A percentile compares a stretch with the other conserved stretches of the same genome.
These are phyloP conservation scores for Scedosporium minutisporum DNA, from an alignment of 2,329 filamentous ascomycete species.

Conservation along the genomic window DNA sequence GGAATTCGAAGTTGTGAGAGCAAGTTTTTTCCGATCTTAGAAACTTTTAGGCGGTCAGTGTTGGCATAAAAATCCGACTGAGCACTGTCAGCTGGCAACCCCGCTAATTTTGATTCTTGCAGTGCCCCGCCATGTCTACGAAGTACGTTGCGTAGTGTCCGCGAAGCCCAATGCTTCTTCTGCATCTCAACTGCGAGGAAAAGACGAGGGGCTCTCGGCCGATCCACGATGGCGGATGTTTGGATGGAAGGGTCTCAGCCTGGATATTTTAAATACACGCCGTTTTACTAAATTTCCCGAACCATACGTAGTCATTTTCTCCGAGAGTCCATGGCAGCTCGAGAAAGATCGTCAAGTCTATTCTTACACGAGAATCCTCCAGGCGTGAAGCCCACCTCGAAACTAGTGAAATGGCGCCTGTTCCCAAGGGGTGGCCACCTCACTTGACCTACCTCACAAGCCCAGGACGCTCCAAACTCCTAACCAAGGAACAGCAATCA, in stretches of 20 bases:
- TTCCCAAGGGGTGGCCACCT: slow-evolving; percentile 50
- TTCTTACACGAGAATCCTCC: background rate
- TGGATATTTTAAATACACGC: no score
- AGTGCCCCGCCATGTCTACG: no score
- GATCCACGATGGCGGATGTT: no score
- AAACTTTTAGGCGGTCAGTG: slow-evolving; percentile 7
- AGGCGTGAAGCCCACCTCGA: background rate
- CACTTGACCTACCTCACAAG: slow-evolving; percentile 40
- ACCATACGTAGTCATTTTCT: no score
- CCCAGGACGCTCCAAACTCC: slow-evolving; percentile 36
- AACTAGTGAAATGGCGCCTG: background rate
- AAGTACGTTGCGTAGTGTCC: no score
- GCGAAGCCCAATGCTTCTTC: no score
- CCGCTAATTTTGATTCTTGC: background rate
- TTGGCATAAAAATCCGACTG: background rate
- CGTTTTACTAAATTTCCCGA: no score
- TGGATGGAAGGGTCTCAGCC: no score
- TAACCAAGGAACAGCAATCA: slow-evolving; percentile 31
- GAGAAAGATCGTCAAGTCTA: background rate
- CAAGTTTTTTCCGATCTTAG: background rate
- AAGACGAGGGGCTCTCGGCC: no score
- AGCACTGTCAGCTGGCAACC: background rate
- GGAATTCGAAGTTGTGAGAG: background rate
- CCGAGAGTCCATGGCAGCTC: background rate
- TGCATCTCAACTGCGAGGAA: no score